Percentiles rank a stretch among this genome's conserved stretches.
phyloP scores from a whole-genome alignment of 805 yeast genomes.

The Candida coleopterorum region DNA sequence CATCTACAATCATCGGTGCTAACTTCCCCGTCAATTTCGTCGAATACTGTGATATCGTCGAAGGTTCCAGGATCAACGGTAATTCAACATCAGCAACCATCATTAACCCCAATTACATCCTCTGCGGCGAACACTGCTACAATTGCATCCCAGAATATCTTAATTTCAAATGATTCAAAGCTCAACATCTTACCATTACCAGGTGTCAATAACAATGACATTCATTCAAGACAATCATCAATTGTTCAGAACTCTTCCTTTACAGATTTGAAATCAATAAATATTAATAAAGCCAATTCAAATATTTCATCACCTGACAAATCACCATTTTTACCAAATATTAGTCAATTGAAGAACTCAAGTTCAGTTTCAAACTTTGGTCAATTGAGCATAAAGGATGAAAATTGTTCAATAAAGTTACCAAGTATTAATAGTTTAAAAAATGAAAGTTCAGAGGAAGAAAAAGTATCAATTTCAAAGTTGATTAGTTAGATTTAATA shows the following conservation, averaged over 20 bases:
- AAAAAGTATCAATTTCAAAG: constrained; percentile 9
- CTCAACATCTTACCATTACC: constrained; percentile 4
- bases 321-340: constrained; percentile 11
- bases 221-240: constrained; percentile 4
- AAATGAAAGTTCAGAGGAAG: constrained; percentile 4
- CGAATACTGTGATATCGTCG: not conserved
- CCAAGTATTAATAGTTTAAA: constrained; percentile 7
- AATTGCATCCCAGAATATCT: constrained; percentile 8
- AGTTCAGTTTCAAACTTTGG: constrained; percentile 4
- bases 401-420: constrained; percentile 4
- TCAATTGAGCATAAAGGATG: constrained; percentile 6
- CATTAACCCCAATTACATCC: constrained; percentile 8
- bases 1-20: constrained; percentile 18
- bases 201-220: not conserved
- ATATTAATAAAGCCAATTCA: not conserved
- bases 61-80: constrained; percentile 4
- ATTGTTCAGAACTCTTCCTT: constrained; percentile 1
- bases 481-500: constrained; percentile 3
- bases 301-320: constrained; percentile 5
- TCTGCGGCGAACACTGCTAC: constrained; percentile 9
- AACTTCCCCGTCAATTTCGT: constrained; percentile 11
- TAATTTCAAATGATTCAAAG: constrained; percentile 1
- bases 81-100: constrained; percentile 8
- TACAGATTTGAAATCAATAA: constrained; percentile 5
- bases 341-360: constrained; percentile 2